These are phyloP conservation scores for Cercospora citrullina DNA, from an alignment of 2,329 filamentous ascomycete species.

Conservation along the genomic window DNA sequence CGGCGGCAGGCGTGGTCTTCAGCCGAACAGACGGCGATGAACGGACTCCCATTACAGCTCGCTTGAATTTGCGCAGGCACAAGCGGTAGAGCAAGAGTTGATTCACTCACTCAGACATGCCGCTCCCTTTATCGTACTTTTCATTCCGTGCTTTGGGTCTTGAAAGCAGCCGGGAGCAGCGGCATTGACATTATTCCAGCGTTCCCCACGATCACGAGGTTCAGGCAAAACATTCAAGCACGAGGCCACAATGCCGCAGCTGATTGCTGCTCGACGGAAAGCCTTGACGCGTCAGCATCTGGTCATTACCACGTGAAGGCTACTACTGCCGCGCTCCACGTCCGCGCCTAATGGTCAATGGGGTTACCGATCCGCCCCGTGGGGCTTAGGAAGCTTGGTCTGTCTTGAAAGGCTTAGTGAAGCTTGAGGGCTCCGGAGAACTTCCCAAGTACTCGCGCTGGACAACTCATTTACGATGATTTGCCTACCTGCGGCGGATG, in stretches of 20 bases:
- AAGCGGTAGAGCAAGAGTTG: background rate
- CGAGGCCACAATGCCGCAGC: background rate
- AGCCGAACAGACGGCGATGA: background rate
- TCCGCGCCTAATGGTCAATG: no score
- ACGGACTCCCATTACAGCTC: background rate
- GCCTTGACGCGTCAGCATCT: background rate
- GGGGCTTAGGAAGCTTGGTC: background rate
- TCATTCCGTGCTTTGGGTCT: background rate
- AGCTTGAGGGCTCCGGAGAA: background rate
- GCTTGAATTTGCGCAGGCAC: background rate
- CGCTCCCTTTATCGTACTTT: background rate
- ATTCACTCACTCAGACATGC: background rate
- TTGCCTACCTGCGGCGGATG: background rate
- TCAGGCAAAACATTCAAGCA: background rate
- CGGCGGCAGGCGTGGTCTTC: background rate
- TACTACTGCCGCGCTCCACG: background rate
- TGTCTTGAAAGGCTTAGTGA: background rate
- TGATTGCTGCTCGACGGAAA: background rate
- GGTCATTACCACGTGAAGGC: background rate
- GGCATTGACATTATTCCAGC: background rate
- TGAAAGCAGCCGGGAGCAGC: background rate
- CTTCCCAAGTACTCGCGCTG: background rate
- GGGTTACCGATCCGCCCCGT: background rate
- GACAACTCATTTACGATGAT: background rate
- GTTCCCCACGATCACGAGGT: background rate